Conservation (phyloP, 306 rosid genomes). For the Inga leiocalycina region DNA sequence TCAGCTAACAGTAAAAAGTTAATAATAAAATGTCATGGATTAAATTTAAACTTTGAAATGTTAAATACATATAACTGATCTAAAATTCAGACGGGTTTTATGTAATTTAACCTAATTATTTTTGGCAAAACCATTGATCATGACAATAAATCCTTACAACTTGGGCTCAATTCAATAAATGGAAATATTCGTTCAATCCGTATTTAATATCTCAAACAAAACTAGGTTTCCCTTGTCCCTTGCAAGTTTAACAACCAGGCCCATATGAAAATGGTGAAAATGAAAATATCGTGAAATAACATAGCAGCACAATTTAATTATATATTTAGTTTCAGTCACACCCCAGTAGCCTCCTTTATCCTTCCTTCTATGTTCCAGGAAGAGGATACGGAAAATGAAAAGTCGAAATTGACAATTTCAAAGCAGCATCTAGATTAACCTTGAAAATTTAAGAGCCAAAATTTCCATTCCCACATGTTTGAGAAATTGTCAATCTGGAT, state of each 20-base stretch:
- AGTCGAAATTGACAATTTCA: background rate
- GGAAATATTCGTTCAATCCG: background rate
- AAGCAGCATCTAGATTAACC: background rate
- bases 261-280: background rate
- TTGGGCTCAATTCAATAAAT: background rate
- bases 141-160: background rate
- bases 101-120: too few relatives aligned
- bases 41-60: too few relatives aligned
- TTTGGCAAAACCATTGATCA: background rate
- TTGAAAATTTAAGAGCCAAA: background rate
- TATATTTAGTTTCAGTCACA: background rate
- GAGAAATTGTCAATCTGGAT: conserved; percentile 12
- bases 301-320: background rate
- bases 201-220: background rate
- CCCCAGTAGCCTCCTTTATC: background rate
- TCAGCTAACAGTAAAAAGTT: too few relatives aligned
- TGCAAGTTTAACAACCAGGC: background rate
- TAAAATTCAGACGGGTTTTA: too few relatives aligned
- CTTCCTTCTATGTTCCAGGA: background rate
- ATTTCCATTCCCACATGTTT: background rate
- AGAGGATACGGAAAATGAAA: background rate
- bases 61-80: too few relatives aligned
- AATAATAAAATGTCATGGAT: too few relatives aligned
- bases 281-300: background rate
- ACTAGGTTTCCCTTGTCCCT: background rate